phyloP scores from a whole-genome alignment of 345 rosid genomes.

The Trapa bicornis region DNA sequence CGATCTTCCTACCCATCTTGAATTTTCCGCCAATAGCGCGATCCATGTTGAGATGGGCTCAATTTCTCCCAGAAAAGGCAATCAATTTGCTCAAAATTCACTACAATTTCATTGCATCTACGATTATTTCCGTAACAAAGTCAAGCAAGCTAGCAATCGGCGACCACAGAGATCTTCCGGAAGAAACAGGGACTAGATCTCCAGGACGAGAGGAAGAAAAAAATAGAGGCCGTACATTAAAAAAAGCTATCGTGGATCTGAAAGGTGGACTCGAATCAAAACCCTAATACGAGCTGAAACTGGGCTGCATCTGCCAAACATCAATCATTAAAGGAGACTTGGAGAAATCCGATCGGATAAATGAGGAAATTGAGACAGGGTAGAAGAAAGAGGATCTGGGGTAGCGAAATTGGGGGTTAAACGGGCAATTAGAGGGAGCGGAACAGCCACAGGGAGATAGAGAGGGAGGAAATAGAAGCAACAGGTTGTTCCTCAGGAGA shows the following conservation, averaged over 20 bases:
- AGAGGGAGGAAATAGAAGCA: not conserved
- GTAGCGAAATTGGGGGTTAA: not conserved
- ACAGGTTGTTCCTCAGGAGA: not conserved
- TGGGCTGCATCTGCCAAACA: not conserved
- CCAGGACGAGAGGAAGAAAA: not conserved
- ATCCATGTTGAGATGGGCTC: conserved; percentile 26
- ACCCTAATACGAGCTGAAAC: conserved; percentile 3
- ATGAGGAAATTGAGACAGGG: not conserved
- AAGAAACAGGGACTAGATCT: conserved; percentile 1
- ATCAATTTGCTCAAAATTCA: not conserved
- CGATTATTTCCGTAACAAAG: not conserved
- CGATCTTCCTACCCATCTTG: conserved; percentile 55
- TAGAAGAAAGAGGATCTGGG: not conserved
- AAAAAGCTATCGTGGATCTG: conserved; percentile 2
- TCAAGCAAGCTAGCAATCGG: not conserved
- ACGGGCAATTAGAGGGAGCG: not conserved
- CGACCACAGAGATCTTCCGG: not conserved
- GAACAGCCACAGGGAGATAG: not conserved
- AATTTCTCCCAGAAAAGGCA: not conserved
- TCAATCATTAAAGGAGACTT: not conserved
- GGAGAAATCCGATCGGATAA: not conserved
- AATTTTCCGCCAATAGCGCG: conserved; percentile 45
- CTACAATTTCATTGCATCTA: not conserved
- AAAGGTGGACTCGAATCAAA: not conserved
- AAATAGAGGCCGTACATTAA: not conserved